Evolutionary conservation across 495 filamentous ascomycete genomes (phyloP).

Genomic region (Achaetomiella virescens): DNA sequence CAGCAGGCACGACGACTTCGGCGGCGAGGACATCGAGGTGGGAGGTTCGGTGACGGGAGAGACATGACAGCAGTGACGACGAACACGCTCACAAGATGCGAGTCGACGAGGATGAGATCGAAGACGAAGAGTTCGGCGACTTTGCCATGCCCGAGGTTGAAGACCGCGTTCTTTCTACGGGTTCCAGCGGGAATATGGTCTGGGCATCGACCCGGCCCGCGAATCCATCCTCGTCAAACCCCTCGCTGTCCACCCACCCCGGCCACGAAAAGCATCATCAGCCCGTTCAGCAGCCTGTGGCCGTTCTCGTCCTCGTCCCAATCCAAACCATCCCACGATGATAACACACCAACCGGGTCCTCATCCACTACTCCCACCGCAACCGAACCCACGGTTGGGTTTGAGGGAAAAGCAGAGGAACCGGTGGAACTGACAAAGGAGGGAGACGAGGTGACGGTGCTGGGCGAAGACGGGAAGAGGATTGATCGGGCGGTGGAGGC

Average conservation of each 20-base stretch:
- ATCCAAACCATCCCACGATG: too few species aligned
- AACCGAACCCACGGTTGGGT: constrained; percentile 8
- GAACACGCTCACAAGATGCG: constrained; percentile 14
- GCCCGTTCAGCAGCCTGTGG: constrained; percentile 43
- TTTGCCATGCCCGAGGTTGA: constrained; percentile 48
- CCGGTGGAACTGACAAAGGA: constrained; percentile 26
- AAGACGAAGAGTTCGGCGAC: constrained; percentile 48
- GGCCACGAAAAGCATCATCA: constrained; percentile 20
- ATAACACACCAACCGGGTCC: not conserved
- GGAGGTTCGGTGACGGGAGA: constrained; percentile 42
- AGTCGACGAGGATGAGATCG: constrained; percentile 39
- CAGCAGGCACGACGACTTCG: constrained; percentile 2
- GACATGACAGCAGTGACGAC: constrained; percentile 33
- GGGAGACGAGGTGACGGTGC: constrained; percentile 23
- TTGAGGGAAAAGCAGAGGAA: constrained; percentile 23
- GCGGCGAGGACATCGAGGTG: constrained; percentile 15
- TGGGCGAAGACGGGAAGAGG: constrained; percentile 38
- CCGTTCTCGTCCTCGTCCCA: constrained; percentile 28
- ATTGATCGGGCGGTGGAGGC: constrained; percentile 47
- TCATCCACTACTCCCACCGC: not conserved
- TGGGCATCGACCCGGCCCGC: constrained; percentile 31
- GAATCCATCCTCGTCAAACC: constrained; percentile 41
- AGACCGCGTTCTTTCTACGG: constrained; percentile 3
- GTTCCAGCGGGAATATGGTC: constrained; percentile 3
- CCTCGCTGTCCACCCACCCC: constrained; percentile 38